Evolutionary conservation across 352 stramenopile genomes (phyloP), one percentile per base, ranked within the genome.

Genomic region (Phytophthora sp.): DNA sequence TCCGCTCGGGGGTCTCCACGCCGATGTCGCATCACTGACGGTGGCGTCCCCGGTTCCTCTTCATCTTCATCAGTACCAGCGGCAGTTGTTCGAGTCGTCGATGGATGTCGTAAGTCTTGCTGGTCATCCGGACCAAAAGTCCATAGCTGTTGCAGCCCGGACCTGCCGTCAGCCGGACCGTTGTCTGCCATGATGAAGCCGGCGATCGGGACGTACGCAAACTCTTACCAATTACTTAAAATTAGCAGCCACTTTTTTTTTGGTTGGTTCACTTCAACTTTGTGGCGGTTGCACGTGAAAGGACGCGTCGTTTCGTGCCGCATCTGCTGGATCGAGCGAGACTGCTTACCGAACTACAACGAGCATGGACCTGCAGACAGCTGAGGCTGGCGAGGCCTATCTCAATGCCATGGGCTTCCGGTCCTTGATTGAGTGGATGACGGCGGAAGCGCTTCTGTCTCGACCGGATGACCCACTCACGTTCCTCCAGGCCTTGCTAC

Each of bases 351-450:
- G 13, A 29, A 12, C 20, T 20, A 46, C 18, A 45, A 42, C 13
- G 20, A 53, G 20, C 53, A 86, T 93, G 84, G 81, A 93, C 47
- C 73, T 79, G 39, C 85, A 93, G 71, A 93, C 82, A 11, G 85
- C 85, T 11, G 88, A 94, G 59, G 84, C 84, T 8, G 86, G 86
- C 0, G 88, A 94, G 66, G 77, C 84, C 47, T 97, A 97, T 64
- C 80, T 97, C 63, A 91, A 93, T 52, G 77, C 74, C 15, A 90
- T 95, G 60, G 89, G 91, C 55, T 97, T 97, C 62, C 91, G 90
- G 47, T 94, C 88, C 44, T 78, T 97, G 41, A 93, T 96, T 61
- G 91, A 97, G 72, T 97, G 88, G 86, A 69, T 97, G 68, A 97
- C 90, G 24, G 91, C 91, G 1, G 91, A 97, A 52, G 78, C 86